Percentiles rank a stretch among this genome's conserved stretches.
phyloP scores from a whole-genome alignment of 176 grass and related monocot genomes.

The Luzula sylvatica region DNA sequence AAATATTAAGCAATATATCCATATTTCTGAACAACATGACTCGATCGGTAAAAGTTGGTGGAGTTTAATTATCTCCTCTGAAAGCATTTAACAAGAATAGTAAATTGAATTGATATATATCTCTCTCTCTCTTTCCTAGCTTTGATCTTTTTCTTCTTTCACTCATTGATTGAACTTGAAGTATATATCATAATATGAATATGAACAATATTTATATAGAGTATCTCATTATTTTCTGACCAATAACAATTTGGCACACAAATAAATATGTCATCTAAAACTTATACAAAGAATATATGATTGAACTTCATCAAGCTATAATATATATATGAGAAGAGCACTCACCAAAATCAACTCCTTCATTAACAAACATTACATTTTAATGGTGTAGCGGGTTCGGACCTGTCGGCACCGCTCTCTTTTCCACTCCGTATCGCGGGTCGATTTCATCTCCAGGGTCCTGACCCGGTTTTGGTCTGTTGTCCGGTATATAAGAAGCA shows the following conservation, averaged over 20 bases:
- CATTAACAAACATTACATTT: not conserved
- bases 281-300: constrained; percentile 23
- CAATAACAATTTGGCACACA: constrained; percentile 4
- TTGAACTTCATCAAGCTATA: constrained; percentile 12
- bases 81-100: too few relatives aligned
- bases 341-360: constrained; percentile 11
- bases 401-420: constrained; percentile 54
- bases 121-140: constrained; percentile 6
- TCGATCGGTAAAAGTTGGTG: too few relatives aligned
- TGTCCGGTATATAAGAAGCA: constrained; percentile 11
- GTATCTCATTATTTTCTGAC: constrained; percentile 11
- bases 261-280: constrained; percentile 8
- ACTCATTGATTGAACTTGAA: constrained; percentile 17
- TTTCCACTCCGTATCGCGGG: constrained; percentile 51
- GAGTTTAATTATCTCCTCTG: too few relatives aligned
- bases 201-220: constrained; percentile 12
- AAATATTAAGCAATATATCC: too few relatives aligned
- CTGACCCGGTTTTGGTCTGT: constrained; percentile 2
- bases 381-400: constrained; percentile 83
- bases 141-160: constrained; percentile 9
- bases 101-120: constrained; percentile 3
- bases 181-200: constrained; percentile 16
- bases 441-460: constrained; percentile 31
- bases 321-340: constrained; percentile 10
- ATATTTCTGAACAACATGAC: too few relatives aligned